Percentiles rank a stretch among this genome's conserved stretches.
These are phyloP conservation scores for Boletus speciosus DNA, from an alignment of 768 basidiomycete species.

Conservation along the genomic window DNA sequence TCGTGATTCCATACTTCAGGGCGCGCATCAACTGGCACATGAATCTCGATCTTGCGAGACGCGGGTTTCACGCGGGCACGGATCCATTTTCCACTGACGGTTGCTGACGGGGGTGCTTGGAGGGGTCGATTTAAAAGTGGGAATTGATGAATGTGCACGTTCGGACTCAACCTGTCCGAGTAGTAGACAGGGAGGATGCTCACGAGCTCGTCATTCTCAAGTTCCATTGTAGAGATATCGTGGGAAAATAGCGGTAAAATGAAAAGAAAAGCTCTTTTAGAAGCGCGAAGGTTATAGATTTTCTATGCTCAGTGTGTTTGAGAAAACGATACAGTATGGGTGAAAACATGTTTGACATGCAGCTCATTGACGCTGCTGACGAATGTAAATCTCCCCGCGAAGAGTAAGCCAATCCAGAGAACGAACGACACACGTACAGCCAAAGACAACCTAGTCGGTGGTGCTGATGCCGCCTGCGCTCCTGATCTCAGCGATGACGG, in stretches of 20 bases:
- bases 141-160: slow-evolving; percentile 78
- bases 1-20: slow-evolving; percentile 80
- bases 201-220: slow-evolving; percentile 56
- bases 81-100: slow-evolving; percentile 70
- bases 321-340: slow-evolving; percentile 8
- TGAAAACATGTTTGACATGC: slow-evolving; percentile 11
- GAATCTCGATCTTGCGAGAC: slow-evolving; percentile 64
- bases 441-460: slow-evolving; percentile 50
- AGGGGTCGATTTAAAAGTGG: slow-evolving; percentile 73
- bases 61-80: slow-evolving; percentile 67
- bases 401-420: slow-evolving; percentile 4
- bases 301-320: slow-evolving; percentile 6
- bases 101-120: slow-evolving; percentile 73
- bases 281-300: neutral
- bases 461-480: slow-evolving; percentile 43
- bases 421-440: slow-evolving; percentile 41
- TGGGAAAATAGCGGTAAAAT: slow-evolving; percentile 13
- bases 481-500: slow-evolving; percentile 49
- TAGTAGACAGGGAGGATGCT: slow-evolving; percentile 69
- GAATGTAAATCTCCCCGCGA: slow-evolving; percentile 12
- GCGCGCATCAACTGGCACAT: slow-evolving; percentile 78
- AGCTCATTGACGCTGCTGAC: slow-evolving; percentile 9
- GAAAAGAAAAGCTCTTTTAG: neutral
- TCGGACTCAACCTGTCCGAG: slow-evolving; percentile 56
- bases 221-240: slow-evolving; percentile 18